phyloP scores from a whole-genome alignment of 805 yeast species.

The Hanseniaspora thailandica region DNA sequence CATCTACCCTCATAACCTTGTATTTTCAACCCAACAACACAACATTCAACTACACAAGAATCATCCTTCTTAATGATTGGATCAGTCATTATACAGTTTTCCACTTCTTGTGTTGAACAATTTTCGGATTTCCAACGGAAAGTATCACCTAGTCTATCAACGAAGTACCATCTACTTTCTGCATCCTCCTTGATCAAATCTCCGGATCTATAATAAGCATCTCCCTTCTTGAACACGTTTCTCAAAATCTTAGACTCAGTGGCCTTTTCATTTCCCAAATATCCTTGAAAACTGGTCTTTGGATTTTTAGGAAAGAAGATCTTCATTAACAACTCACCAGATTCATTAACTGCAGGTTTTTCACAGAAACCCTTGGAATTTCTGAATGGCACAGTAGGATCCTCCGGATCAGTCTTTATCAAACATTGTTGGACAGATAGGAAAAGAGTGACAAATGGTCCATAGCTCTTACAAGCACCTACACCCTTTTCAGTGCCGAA shows the following conservation, averaged over 20 bases:
- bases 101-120: conserved; percentile 88
- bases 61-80: conserved; percentile 16
- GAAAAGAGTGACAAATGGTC: conserved; percentile 42
- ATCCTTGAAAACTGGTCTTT: conserved; percentile 79
- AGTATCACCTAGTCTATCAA: conserved; percentile 89
- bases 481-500: conserved; percentile 57
- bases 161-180: conserved; percentile 63
- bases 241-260: conserved; percentile 62
- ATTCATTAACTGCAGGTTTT: conserved; percentile 45
- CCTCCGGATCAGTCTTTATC: conserved; percentile 70
- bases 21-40: conserved; percentile 77
- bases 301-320: conserved; percentile 52
- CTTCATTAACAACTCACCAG: conserved; percentile 80
- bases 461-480: conserved; percentile 81
- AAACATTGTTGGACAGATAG: conserved; percentile 46
- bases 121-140: conserved; percentile 95
- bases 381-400: conserved; percentile 58
- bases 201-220: conserved; percentile 83
- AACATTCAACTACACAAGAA: conserved; percentile 44
- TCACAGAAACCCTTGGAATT: conserved; percentile 55
- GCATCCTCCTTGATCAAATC: conserved; percentile 64
- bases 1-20: conserved; percentile 91
- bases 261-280: conserved; percentile 66
- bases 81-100: conserved; percentile 43
- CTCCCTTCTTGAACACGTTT: conserved; percentile 72